Evolutionary conservation across 2,329 filamentous ascomycete genomes (phyloP).

Genomic region (Fusarium buxicola): DNA sequence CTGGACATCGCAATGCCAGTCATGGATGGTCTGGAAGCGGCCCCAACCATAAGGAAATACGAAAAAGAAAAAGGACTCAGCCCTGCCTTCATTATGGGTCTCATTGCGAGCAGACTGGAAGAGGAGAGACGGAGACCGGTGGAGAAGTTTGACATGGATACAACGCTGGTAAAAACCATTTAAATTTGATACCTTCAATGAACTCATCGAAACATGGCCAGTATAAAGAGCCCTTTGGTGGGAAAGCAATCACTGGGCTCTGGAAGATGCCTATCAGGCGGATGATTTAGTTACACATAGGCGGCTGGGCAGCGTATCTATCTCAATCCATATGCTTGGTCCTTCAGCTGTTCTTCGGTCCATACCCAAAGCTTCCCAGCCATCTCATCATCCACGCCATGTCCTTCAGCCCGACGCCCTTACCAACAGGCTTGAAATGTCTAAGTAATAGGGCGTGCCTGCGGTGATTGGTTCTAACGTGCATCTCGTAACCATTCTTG

Average conservation of each 20-base stretch:
- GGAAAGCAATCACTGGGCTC: no score
- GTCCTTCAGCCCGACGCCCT: neutral
- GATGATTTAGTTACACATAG: no score
- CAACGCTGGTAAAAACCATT: constrained; percentile 2
- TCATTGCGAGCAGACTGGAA: neutral
- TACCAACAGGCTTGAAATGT: neutral
- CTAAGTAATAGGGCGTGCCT: constrained; percentile 4
- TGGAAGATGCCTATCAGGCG: no score
- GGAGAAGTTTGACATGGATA: constrained; percentile 1
- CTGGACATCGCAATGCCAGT: constrained; percentile 20
- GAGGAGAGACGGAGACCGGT: neutral
- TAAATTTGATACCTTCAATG: neutral
- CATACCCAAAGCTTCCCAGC: constrained; percentile 9
- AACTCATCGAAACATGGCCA: neutral
- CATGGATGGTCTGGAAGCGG: constrained; percentile 8
- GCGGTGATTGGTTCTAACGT: constrained; percentile 13
- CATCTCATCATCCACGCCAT: constrained; percentile 1
- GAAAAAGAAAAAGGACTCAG: neutral
- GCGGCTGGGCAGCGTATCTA: no score
- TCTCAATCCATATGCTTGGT: no score
- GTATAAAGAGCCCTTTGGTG: no score
- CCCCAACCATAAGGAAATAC: constrained; percentile 1
- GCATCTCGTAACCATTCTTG: constrained; percentile 11
- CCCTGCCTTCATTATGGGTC: constrained; percentile 7
- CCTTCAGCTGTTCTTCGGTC: constrained; percentile 7